A percentile compares a stretch with the other conserved stretches of the same genome.
Conservation (phyloP, 148 eudicot species). For the Nyssa sinensis region DNA sequence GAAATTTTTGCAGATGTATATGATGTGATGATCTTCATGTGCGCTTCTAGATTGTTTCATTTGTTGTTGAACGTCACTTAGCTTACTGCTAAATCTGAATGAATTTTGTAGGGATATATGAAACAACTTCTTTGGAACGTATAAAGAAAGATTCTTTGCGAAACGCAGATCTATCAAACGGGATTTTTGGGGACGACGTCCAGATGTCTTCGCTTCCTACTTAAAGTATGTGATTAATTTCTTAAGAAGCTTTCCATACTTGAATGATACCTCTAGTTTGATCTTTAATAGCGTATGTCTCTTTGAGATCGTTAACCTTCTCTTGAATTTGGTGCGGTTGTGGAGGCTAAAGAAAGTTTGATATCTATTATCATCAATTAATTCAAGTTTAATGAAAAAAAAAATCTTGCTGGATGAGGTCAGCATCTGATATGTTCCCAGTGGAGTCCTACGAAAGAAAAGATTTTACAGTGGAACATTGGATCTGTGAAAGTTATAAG, state of each 20-base stretch:
- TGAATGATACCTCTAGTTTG: too few relatives aligned
- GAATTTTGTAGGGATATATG: slow-evolving; percentile 73
- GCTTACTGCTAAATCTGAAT: neutral
- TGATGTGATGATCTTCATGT: neutral
- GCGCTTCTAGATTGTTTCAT: neutral
- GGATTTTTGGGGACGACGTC: slow-evolving; percentile 61
- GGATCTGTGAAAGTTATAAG: neutral
- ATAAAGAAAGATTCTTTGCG: slow-evolving; percentile 57
- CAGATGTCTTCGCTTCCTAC: slow-evolving; percentile 83
- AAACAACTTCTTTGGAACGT: slow-evolving; percentile 88
- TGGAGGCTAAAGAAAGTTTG: neutral
- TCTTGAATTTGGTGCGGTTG: neutral
- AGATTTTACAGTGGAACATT: neutral
- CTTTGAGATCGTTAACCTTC: neutral
- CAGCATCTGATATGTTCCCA: neutral
- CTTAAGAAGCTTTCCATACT: neutral
- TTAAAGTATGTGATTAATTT: slow-evolving; percentile 39
- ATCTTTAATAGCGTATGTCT: neutral
- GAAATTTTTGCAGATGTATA: neutral
- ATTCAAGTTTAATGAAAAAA: too few relatives aligned
- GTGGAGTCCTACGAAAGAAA: neutral
- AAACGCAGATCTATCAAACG: slow-evolving; percentile 52
- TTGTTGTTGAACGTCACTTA: slow-evolving; percentile 1
- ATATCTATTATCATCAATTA: too few relatives aligned
- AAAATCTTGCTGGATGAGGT: neutral